A percentile compares a stretch with the other conserved stretches of the same genome.
Conservation (phyloP, 164 flowering plant species). For the Umbilicus rupestris region DNA sequence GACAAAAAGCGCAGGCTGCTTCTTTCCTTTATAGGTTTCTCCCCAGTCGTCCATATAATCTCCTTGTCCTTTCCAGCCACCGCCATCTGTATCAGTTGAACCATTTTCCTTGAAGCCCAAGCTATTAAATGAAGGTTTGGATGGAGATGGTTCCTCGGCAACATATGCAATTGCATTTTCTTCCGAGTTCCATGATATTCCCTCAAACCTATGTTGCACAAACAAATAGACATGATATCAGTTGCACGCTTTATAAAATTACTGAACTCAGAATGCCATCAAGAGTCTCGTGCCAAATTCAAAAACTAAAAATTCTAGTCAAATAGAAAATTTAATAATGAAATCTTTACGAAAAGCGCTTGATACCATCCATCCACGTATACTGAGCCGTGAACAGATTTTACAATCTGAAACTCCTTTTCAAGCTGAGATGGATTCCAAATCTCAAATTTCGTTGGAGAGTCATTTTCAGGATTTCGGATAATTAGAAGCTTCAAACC, state of each 20-base stretch:
- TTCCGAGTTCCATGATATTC: slow-evolving; percentile 77
- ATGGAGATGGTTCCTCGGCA: slow-evolving; percentile 80
- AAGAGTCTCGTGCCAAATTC: neutral
- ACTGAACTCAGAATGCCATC: neutral
- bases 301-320: neutral
- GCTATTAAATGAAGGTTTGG: slow-evolving; percentile 57
- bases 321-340: neutral
- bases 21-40: slow-evolving; percentile 81
- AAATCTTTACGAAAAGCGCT: slow-evolving; percentile 28
- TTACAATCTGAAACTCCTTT: slow-evolving; percentile 73
- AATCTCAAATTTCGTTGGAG: slow-evolving; percentile 71
- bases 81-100: slow-evolving; percentile 54
- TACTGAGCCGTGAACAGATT: slow-evolving; percentile 75
- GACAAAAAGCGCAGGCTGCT: slow-evolving; percentile 83
- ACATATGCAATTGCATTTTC: slow-evolving; percentile 83
- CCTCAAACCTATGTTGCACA: slow-evolving; percentile 69
- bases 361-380: slow-evolving; percentile 87
- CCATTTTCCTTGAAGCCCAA: slow-evolving; percentile 54
- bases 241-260: neutral
- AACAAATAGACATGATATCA: neutral
- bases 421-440: slow-evolving; percentile 67
- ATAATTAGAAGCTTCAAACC: slow-evolving; percentile 74
- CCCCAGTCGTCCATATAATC: slow-evolving; percentile 96
- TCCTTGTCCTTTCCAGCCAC: slow-evolving; percentile 92
- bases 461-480: slow-evolving; percentile 68